Percentiles rank a stretch among this genome's conserved stretches.
Evolutionary conservation across 2,329 filamentous ascomycete genomes (phyloP).

Genomic region (Beauveria sp.): DNA sequence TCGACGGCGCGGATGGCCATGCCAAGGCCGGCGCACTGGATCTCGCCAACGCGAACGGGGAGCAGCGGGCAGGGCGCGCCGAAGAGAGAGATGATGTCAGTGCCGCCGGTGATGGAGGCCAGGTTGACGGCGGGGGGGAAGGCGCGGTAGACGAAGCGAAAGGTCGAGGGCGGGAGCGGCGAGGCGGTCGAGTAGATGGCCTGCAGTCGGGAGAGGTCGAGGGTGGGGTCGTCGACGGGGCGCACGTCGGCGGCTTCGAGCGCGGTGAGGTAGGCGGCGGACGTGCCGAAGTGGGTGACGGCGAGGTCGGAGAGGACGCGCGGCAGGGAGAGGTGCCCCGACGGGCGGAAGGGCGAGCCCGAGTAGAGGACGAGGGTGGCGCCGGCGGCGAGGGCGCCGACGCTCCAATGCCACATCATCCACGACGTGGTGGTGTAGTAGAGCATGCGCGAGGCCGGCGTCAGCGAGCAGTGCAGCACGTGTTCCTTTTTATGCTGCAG

Average conservation of each 20-base stretch:
- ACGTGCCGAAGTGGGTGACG: conserved; percentile 92
- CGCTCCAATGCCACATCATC: conserved; percentile 99
- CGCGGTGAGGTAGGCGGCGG: conserved; percentile 84
- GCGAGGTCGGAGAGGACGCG: conserved; percentile 69
- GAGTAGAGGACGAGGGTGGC: conserved; percentile 83
- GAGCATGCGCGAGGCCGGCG: conserved; percentile 65
- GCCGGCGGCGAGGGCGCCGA: conserved; percentile 77
- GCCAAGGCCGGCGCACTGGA: conserved; percentile 69
- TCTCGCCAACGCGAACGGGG: conserved; percentile 65
- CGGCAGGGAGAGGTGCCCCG: conserved; percentile 75
- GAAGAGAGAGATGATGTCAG: conserved; percentile 93
- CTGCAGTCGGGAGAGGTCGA: conserved; percentile 58
- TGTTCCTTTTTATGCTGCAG: conserved; percentile 98
- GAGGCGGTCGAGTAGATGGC: conserved; percentile 94
- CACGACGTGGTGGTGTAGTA: conserved; percentile 94
- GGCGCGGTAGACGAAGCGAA: conserved; percentile 77
- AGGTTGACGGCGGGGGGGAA: conserved; percentile 79
- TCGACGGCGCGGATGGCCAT: conserved; percentile 66
- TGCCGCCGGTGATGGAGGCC: conserved; percentile 89
- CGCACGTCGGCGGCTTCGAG: conserved; percentile 69
- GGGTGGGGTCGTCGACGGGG: conserved; percentile 44
- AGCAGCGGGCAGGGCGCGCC: conserved; percentile 73
- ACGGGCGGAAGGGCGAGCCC: conserved; percentile 78
- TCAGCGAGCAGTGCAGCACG: conserved; percentile 75
- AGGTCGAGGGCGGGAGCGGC: conserved; percentile 86